Evolutionary conservation across 192 early-diverging fungal genomes (phyloP).

Genomic region (Mortierella claussenii): DNA sequence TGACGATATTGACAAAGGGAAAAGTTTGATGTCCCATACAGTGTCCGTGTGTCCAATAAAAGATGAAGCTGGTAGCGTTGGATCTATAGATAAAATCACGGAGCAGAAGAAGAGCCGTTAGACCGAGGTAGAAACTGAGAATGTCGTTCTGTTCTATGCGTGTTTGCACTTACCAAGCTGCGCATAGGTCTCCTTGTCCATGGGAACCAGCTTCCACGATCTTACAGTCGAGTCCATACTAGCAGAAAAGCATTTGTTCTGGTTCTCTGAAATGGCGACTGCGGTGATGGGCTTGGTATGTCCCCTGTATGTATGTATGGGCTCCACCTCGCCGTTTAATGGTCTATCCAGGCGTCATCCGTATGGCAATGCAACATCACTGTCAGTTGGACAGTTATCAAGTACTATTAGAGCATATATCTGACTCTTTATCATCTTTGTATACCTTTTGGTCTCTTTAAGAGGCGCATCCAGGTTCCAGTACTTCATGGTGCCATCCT

Average conservation of each 20-base stretch:
- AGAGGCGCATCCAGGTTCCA: slow-evolving; percentile 72
- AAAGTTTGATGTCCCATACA: slow-evolving; percentile 86
- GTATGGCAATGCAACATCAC: no score
- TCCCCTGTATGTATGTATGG: slow-evolving; percentile 79
- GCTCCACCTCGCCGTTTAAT: slow-evolving; percentile 66
- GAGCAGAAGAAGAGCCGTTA: no score
- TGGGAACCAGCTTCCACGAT: slow-evolving; percentile 72
- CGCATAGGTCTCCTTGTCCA: slow-evolving; percentile 64
- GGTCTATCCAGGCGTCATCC: slow-evolving; percentile 12
- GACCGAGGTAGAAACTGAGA: no score
- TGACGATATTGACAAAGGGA: slow-evolving; percentile 61
- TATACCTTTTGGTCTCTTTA: slow-evolving; percentile 40
- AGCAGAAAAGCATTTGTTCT: slow-evolving; percentile 72
- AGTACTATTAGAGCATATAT: no score
- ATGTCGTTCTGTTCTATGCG: no score
- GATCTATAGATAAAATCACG: slow-evolving; percentile 45
- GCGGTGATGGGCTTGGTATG: slow-evolving; percentile 78
- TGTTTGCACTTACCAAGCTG: slow-evolving; percentile 53
- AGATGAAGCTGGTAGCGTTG: slow-evolving; percentile 63
- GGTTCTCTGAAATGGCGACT: slow-evolving; percentile 70
- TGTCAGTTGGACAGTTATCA: no score
- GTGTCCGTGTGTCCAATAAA: slow-evolving; percentile 87
- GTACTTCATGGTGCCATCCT: slow-evolving; percentile 85
- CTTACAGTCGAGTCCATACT: slow-evolving; percentile 81
- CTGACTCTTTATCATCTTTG: no score